Evolutionary conservation across 331 rosid species (phyloP).

Genomic region (Malus hybrid): DNA sequence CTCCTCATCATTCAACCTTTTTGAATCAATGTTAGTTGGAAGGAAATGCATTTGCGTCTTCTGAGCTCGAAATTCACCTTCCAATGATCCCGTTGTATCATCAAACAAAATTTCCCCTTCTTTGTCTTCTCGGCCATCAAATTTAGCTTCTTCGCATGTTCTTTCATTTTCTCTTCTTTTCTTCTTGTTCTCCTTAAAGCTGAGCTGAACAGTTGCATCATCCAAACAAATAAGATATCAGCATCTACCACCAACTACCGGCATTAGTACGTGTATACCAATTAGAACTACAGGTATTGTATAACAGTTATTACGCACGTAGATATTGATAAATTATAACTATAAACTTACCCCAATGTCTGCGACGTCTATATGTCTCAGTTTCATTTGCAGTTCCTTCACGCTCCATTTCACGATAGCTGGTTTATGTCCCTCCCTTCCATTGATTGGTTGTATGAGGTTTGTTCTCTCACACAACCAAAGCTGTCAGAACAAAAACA

Average conservation of each 20-base stretch:
- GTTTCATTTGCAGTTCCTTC: background rate
- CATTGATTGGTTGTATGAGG: background rate
- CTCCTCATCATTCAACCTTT: background rate
- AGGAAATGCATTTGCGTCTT: background rate
- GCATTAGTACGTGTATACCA: background rate
- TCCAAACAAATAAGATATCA: background rate
- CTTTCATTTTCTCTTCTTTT: background rate
- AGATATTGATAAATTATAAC: too few species aligned
- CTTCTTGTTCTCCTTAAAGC: background rate
- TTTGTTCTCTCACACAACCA: too few species aligned
- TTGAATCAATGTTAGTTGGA: background rate
- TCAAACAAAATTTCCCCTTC: background rate
- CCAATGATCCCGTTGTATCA: background rate
- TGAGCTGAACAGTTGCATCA: background rate
- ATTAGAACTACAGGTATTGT: background rate
- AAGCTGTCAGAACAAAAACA: background rate
- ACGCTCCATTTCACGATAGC: background rate
- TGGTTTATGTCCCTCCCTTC: background rate
- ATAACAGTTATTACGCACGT: background rate
- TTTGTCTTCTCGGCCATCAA: background rate
- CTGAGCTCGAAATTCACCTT: background rate
- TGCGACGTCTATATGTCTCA: background rate
- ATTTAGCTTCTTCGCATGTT: background rate
- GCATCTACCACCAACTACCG: background rate
- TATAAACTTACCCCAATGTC: background rate